phyloP scores from a whole-genome alignment of 2,329 filamentous ascomycete genomes.

The Seiridium unicorne region DNA sequence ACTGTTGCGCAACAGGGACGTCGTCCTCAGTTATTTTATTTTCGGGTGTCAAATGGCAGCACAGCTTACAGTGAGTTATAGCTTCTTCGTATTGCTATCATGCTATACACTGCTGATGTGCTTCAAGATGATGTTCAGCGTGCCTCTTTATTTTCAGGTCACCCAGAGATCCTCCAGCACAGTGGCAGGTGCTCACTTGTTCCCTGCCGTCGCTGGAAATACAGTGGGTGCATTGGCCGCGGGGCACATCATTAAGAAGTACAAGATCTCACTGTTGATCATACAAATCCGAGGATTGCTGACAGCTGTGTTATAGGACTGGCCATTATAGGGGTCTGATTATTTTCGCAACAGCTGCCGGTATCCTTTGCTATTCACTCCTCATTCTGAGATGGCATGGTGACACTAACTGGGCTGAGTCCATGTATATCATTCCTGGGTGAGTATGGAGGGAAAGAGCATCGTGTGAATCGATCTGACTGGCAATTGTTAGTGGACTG shows the following conservation, averaged over 20 bases:
- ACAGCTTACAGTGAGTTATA: slow-evolving; percentile 50
- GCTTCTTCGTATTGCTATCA: no score
- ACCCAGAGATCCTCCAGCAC: slow-evolving; percentile 57
- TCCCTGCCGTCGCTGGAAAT: slow-evolving; percentile 68
- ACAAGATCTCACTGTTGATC: not conserved
- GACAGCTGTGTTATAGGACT: slow-evolving; percentile 38
- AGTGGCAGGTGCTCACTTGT: slow-evolving; percentile 56
- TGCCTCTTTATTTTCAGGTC: slow-evolving; percentile 70
- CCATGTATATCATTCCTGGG: slow-evolving; percentile 30
- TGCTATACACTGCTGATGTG: slow-evolving; percentile 7
- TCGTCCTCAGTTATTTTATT: slow-evolving; percentile 52
- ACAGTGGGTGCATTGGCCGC: slow-evolving; percentile 61
- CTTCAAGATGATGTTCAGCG: slow-evolving; percentile 56
- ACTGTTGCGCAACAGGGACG: slow-evolving; percentile 49
- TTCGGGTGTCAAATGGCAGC: slow-evolving; percentile 52
- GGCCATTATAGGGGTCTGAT: slow-evolving; percentile 58
- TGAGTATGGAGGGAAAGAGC: not conserved
- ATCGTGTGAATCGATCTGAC: not conserved
- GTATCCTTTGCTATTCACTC: slow-evolving; percentile 48
- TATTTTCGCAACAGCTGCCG: slow-evolving; percentile 46
- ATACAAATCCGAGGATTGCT: not conserved
- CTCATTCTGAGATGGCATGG: slow-evolving; percentile 60
- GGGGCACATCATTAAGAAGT: slow-evolving; percentile 59
- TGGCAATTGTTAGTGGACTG: slow-evolving; percentile 38
- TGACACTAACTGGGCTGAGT: slow-evolving; percentile 52